Evolutionary conservation across 148 eudicot genomes (phyloP).

Genomic region (Dysphania ambrosioides): DNA sequence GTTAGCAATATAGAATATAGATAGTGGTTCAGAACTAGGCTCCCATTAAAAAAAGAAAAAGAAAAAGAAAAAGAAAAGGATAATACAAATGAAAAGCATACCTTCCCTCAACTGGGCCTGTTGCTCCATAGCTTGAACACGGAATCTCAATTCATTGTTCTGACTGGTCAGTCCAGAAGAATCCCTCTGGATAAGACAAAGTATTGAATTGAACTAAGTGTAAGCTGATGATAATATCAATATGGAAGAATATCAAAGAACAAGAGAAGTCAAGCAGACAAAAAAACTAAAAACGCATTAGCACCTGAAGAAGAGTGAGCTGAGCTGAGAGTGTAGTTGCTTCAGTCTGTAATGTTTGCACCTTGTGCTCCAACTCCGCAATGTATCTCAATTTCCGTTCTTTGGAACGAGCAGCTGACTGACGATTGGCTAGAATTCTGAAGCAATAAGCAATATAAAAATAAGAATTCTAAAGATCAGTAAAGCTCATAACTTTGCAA

Average conservation of each 20-base stretch:
- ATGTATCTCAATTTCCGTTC: conserved; percentile 46
- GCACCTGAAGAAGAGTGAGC: conserved; percentile 42
- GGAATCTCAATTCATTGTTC: conserved; percentile 85
- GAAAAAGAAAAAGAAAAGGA: background rate
- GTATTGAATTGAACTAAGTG: background rate
- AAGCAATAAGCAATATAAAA: background rate
- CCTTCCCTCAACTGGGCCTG: conserved; percentile 94
- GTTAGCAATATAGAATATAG: background rate
- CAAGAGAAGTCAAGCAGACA: background rate
- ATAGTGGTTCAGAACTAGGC: background rate
- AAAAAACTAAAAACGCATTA: background rate
- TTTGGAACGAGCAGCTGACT: conserved; percentile 52
- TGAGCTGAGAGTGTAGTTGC: conserved; percentile 44
- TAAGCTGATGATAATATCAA: background rate
- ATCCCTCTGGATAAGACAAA: conserved; percentile 51
- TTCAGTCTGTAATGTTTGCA: conserved; percentile 44
- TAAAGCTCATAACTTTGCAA: background rate
- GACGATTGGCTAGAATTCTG: conserved; percentile 59
- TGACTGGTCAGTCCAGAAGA: conserved; percentile 63
- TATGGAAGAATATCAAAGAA: background rate
- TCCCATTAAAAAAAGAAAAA: no score
- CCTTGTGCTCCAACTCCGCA: conserved; percentile 50
- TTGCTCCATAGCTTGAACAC: conserved; percentile 89
- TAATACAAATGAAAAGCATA: conserved; percentile 28
- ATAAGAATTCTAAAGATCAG: background rate